Conservation (phyloP, 129 eudicot genomes). For the Rutidosis leptorrhynchoides region DNA sequence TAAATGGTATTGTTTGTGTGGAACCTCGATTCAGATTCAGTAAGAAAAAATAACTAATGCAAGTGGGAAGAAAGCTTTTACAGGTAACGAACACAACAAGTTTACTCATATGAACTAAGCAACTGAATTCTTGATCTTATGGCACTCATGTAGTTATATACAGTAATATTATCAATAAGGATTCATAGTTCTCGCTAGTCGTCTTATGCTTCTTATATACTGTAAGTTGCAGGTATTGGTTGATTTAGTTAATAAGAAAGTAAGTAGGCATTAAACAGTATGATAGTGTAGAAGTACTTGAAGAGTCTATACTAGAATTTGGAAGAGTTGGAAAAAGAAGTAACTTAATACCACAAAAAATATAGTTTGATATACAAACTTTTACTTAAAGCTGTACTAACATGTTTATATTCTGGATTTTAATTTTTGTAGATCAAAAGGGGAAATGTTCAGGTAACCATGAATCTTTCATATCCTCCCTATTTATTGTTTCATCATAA, state of each 20-base stretch:
- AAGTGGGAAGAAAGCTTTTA: slow-evolving; percentile 67
- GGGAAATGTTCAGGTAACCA: slow-evolving; percentile 64
- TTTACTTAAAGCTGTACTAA: slow-evolving; percentile 18
- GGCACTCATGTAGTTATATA: neutral
- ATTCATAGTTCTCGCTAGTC: neutral
- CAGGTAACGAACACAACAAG: slow-evolving; percentile 30
- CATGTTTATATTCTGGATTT: slow-evolving; percentile 12
- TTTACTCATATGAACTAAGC: neutral
- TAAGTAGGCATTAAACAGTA: neutral
- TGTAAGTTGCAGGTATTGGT: neutral
- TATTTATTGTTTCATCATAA: neutral
- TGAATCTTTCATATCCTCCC: neutral
- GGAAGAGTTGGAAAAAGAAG: neutral
- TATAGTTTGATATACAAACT: neutral
- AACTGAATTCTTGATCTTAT: neutral
- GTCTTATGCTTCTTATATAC: neutral
- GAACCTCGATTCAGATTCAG: too few relatives aligned
- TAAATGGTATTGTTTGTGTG: too few relatives aligned
- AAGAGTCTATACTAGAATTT: neutral
- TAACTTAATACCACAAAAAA: neutral
- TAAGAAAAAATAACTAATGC: slow-evolving; percentile 29
- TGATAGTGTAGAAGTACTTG: neutral
- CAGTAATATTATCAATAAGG: neutral
- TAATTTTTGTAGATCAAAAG: slow-evolving; percentile 57
- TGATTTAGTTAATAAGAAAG: neutral